A percentile compares a stretch with the other conserved stretches of the same genome.
These are phyloP conservation scores for Ambrosia trifida DNA, from an alignment of 129 eudicot genomes.

Conservation along the genomic window DNA sequence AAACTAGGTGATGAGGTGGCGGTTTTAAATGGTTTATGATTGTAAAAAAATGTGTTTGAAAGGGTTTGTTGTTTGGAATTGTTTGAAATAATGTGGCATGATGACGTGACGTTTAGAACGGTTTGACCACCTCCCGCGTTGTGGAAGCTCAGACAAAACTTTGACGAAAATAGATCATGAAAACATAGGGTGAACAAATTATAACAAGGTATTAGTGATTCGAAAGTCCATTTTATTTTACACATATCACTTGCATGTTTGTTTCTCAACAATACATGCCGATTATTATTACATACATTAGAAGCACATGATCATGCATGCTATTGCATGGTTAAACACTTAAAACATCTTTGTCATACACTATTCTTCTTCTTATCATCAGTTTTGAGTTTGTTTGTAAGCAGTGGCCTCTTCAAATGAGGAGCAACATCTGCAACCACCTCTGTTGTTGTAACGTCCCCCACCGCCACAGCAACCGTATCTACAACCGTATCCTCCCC, in stretches of 20 bases:
- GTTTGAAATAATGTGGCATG: too few species aligned
- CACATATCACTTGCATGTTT: constrained; percentile 24
- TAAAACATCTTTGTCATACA: neutral
- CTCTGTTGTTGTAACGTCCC: constrained; percentile 17
- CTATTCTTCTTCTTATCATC: neutral
- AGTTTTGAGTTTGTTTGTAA: constrained; percentile 36
- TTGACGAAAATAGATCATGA: too few species aligned
- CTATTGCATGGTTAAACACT: neutral
- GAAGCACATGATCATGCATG: constrained; percentile 11
- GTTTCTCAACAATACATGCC: constrained; percentile 23
- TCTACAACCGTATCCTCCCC: neutral
- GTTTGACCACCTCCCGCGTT: too few species aligned
- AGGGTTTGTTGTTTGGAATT: too few species aligned
- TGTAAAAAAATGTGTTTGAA: too few species aligned
- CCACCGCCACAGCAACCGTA: constrained; percentile 24
- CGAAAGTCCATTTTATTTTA: constrained; percentile 5
- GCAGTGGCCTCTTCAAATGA: constrained; percentile 34
- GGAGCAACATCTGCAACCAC: constrained; percentile 35
- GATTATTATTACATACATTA: constrained; percentile 18
- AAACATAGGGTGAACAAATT: too few species aligned
- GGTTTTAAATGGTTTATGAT: too few species aligned
- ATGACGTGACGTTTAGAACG: too few species aligned
- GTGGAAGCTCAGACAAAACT: too few species aligned
- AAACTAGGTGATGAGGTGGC: too few species aligned
- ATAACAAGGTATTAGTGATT: neutral